These are phyloP conservation scores for Malus hybrid DNA, from an alignment of 331 rosid genomes.

Conservation along the genomic window DNA sequence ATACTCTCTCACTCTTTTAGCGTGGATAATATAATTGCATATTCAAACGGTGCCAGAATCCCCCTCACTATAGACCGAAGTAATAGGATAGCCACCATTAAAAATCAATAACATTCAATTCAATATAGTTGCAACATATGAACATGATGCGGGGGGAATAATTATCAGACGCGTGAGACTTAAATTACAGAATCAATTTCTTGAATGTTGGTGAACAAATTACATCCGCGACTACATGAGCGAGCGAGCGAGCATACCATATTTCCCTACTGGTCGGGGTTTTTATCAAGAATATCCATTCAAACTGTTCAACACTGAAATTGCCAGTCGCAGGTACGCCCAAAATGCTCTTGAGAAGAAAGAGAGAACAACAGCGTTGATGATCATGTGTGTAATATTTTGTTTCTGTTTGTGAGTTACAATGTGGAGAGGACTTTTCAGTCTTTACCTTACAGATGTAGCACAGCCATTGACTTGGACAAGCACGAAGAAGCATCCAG, in stretches of 20 bases:
- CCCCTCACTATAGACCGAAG: too few species aligned
- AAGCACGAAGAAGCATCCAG: constrained; percentile 91
- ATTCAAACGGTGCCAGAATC: too few species aligned
- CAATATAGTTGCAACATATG: background rate
- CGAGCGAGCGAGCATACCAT: constrained; percentile 4
- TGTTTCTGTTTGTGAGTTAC: background rate
- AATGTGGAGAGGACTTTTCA: constrained; percentile 29
- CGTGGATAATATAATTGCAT: too few species aligned
- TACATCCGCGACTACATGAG: constrained; percentile 29
- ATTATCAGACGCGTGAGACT: background rate
- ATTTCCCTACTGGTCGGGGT: background rate
- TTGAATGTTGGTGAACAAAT: constrained; percentile 45
- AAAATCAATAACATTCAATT: background rate
- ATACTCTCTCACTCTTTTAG: too few species aligned
- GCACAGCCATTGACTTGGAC: constrained; percentile 79
- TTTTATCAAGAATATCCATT: constrained; percentile 17
- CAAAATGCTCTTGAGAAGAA: constrained; percentile 9
- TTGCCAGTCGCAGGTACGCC: constrained; percentile 14
- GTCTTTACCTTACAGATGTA: constrained; percentile 33
- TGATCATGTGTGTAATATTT: background rate
- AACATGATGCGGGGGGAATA: background rate
- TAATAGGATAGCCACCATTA: too few species aligned
- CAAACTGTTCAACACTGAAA: constrained; percentile 22
- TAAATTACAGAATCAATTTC: constrained; percentile 28
- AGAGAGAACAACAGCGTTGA: background rate